Conservation (phyloP, 495 filamentous ascomycete species). For the Neurospora hispaniola region DNA sequence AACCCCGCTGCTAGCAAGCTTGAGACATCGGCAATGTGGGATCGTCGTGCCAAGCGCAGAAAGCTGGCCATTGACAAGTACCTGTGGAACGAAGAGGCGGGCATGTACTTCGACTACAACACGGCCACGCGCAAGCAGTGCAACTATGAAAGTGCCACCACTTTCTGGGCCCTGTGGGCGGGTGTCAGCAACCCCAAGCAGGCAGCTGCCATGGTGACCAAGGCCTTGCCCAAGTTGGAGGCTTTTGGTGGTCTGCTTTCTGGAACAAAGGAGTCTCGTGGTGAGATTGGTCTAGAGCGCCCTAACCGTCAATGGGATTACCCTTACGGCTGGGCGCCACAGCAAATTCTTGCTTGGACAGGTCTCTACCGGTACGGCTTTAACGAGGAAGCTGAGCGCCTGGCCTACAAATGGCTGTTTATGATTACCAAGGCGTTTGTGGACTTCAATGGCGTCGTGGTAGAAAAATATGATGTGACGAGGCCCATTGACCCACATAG, state of each 20-base stretch:
- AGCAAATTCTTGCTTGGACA: conserved; percentile 96
- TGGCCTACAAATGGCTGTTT: conserved; percentile 91
- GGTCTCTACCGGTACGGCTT: conserved; percentile 86
- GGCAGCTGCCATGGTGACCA: conserved; percentile 63
- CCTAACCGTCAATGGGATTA: conserved; percentile 98
- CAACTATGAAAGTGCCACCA: conserved; percentile 77
- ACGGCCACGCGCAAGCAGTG: conserved; percentile 66
- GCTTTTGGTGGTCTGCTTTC: conserved; percentile 79
- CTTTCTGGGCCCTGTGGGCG: conserved; percentile 96
- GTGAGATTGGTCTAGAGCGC: conserved; percentile 62
- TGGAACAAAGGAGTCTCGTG: conserved; percentile 77
- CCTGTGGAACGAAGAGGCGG: conserved; percentile 78
- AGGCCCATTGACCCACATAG: conserved; percentile 76
- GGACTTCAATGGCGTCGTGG: conserved; percentile 93
- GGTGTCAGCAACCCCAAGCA: conserved; percentile 71
- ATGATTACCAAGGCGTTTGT: conserved; percentile 97
- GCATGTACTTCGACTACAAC: conserved; percentile 96
- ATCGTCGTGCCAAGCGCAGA: conserved; percentile 68
- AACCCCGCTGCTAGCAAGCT: conserved; percentile 39
- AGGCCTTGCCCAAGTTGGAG: conserved; percentile 76
- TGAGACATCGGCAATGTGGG: conserved; percentile 79
- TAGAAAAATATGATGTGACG: conserved; percentile 98
- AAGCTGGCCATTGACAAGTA: conserved; percentile 77
- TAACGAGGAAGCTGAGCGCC: conserved; percentile 70
- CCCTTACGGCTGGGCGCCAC: conserved; percentile 94